Percentiles rank a stretch among this genome's conserved stretches.
Conservation (phyloP, 2,329 filamentous ascomycete genomes). For the Chaetomiaceae sp. region DNA sequence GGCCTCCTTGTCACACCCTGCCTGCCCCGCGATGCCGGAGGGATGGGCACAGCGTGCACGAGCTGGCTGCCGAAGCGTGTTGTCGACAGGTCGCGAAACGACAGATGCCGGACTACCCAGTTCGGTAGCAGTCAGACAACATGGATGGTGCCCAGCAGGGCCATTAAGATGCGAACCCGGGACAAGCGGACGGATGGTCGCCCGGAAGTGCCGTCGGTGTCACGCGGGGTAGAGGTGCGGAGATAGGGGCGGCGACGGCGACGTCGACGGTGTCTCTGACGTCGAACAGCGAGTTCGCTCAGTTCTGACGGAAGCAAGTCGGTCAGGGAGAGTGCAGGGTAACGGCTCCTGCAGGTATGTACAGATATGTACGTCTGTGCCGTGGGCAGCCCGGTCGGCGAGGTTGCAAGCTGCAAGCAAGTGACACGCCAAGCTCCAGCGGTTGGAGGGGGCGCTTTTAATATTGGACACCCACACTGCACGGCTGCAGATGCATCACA, state of each 20-base stretch:
- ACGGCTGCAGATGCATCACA: conserved; percentile 28
- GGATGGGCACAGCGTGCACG: not conserved
- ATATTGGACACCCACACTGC: conserved; percentile 49
- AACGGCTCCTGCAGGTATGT: too few species aligned
- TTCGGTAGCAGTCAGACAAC: conserved; percentile 22
- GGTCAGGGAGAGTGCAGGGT: too few species aligned
- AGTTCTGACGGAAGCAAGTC: too few species aligned
- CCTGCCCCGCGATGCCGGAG: conserved; percentile 6
- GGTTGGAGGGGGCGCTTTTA: conserved; percentile 41
- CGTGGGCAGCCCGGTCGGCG: not conserved
- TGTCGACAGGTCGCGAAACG: not conserved
- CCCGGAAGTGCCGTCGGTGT: too few species aligned
- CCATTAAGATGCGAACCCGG: conserved; percentile 20
- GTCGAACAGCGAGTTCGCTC: too few species aligned
- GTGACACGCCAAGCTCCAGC: conserved; percentile 28
- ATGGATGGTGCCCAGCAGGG: conserved; percentile 18
- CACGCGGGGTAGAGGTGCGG: too few species aligned
- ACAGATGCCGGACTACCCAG: not conserved
- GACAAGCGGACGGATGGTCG: too few species aligned
- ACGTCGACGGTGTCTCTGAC: too few species aligned
- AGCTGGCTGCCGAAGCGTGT: not conserved
- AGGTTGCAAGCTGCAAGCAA: conserved; percentile 19
- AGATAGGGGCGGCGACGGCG: too few species aligned
- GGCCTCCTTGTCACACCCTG: conserved; percentile 6
- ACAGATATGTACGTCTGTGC: not conserved